Evolutionary conservation across 2,329 filamentous ascomycete genomes (phyloP), one percentile per base, ranked within the genome.

Genomic region (Diplodia scrobiculata): DNA sequence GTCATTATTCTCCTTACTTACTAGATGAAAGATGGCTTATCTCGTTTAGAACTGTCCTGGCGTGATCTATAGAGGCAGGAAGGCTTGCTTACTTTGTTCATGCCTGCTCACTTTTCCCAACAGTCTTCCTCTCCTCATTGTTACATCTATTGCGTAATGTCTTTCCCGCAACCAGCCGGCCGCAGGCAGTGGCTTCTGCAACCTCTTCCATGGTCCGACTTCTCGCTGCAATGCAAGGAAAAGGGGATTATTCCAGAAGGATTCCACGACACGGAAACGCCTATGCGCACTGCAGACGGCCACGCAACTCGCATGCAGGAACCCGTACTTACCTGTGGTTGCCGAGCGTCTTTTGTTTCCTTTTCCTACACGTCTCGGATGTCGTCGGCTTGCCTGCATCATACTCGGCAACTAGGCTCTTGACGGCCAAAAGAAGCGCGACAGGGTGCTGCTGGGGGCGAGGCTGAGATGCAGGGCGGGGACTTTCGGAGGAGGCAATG

Each of bases 251-350:
- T 62, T 62, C 58, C 27, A 62, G 58, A 62, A 62, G 27, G 45
- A 62, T 62, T 62, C 58, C 58, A 62, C 45, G 45, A 19, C 58
- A 25, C 58, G 58, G 5, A 32, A 25, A 41, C 58, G 58, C 58
- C 51, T 51, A 62, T 62, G 58, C 58, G 25, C 27, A 11, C 36
- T 29, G 25, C 34, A 45, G 36, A 13, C 13, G 13, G 38, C 41
- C 32, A 25, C 58, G 17, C 55, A n/a, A 5, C 14, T 62, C 14
- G 38, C 34, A 62, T 62, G 58, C 58, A 62, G 58, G 58, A 50
- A 62, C 58, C 58, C 58, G 45, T 13, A 45, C 45, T 25, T 32
- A 32, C 34, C 32, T 36, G 13, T 17, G 45, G 45, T 50, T 29
- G 41, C 41, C 9, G 17, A 60, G 14, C 7, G 11, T 2, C 34